phyloP scores from a whole-genome alignment of 345 rosid genomes.

The Trapa incisa region DNA sequence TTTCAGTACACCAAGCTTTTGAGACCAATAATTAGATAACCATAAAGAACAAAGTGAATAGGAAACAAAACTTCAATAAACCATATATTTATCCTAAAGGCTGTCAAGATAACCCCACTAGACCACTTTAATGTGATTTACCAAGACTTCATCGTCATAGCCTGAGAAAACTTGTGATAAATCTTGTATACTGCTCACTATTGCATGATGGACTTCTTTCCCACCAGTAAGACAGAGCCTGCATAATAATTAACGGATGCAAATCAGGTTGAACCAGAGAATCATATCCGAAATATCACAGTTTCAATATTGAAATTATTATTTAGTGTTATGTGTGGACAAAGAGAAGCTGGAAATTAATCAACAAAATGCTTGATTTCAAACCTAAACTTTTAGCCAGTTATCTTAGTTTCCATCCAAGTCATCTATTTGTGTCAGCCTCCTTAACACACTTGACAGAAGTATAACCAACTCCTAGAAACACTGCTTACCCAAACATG shows the following conservation, averaged over 20 bases:
- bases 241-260: slow-evolving; percentile 3
- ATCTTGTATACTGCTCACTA: slow-evolving; percentile 89
- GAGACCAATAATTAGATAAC: too few species aligned
- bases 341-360: background rate
- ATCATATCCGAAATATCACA: slow-evolving; percentile 1
- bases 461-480: background rate
- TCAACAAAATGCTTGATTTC: background rate
- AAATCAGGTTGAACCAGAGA: background rate
- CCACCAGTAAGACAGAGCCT: slow-evolving; percentile 88
- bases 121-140: slow-evolving; percentile 20
- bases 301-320: background rate
- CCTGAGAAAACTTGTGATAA: slow-evolving; percentile 63
- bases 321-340: background rate
- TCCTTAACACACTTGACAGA: background rate
- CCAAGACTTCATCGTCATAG: slow-evolving; percentile 95
- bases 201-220: slow-evolving; percentile 89
- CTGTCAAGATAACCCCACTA: background rate
- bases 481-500: slow-evolving; percentile 56
- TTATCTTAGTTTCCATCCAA: background rate
- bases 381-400: background rate
- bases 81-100: background rate
- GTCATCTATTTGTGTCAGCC: background rate
- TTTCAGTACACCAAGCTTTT: too few species aligned
- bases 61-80: background rate
- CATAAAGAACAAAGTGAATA: background rate